A percentile compares a stretch with the other conserved stretches of the same genome.
These are phyloP conservation scores for Pestalotiopsis sp. DNA, from an alignment of 2,329 filamentous ascomycete species.

Conservation along the genomic window DNA sequence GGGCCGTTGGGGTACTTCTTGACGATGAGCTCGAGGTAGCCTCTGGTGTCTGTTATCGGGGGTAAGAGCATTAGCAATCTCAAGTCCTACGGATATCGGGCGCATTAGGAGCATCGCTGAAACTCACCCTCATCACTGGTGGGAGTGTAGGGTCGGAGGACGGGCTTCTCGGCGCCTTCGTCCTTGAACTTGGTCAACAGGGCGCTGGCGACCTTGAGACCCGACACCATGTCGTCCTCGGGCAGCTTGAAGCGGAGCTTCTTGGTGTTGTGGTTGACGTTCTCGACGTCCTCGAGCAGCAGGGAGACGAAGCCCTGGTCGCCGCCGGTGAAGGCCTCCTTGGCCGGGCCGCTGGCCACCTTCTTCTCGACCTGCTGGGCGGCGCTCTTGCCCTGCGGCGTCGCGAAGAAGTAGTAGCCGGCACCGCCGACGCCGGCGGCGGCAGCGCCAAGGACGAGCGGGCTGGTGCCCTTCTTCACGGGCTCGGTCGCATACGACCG, in stretches of 20 bases:
- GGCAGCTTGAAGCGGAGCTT: conserved; percentile 85
- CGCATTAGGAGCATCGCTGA: neutral
- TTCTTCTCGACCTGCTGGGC: conserved; percentile 61
- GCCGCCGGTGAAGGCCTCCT: conserved; percentile 72
- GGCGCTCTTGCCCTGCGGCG: conserved; percentile 44
- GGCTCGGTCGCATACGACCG: conserved; percentile 69
- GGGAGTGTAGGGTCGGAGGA: conserved; percentile 91
- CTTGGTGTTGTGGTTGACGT: conserved; percentile 94
- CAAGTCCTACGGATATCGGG: neutral
- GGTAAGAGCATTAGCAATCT: neutral
- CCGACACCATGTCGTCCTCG: conserved; percentile 81
- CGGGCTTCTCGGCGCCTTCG: conserved; percentile 79
- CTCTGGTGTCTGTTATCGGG: conserved; percentile 62
- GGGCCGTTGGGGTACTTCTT: conserved; percentile 90
- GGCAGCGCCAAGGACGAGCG: conserved; percentile 62
- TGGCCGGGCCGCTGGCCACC: conserved; percentile 42
- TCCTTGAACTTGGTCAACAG: conserved; percentile 91
- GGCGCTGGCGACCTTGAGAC: conserved; percentile 80
- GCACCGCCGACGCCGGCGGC: conserved; percentile 61
- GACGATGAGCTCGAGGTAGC: conserved; percentile 85
- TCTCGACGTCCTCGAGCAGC: conserved; percentile 76
- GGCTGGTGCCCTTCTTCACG: conserved; percentile 58
- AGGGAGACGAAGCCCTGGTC: conserved; percentile 88
- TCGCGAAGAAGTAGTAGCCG: conserved; percentile 58
- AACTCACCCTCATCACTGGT: conserved; percentile 77